These are phyloP conservation scores for Cercophora samala DNA, from an alignment of 495 filamentous ascomycete species.

Conservation along the genomic window DNA sequence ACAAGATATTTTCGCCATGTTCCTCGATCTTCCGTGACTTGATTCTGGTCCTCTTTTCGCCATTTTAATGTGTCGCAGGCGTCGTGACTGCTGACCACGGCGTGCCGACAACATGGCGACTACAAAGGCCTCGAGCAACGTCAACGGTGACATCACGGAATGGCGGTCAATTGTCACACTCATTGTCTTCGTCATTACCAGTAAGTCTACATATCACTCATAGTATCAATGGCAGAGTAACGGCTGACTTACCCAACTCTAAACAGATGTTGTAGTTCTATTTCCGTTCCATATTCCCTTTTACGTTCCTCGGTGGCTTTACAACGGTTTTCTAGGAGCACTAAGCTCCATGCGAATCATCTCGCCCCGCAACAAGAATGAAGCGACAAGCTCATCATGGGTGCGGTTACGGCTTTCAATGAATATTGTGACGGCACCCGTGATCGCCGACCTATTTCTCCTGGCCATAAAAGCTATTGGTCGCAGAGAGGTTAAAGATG, in stretches of 20 bases:
- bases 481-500: slow-evolving; percentile 57
- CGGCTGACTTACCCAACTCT: not conserved
- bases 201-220: slow-evolving; percentile 39
- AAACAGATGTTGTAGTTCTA: slow-evolving; percentile 58
- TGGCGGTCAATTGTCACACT: slow-evolving; percentile 64
- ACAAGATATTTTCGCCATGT: not conserved
- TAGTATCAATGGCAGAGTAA: not conserved
- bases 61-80: not conserved
- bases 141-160: slow-evolving; percentile 41
- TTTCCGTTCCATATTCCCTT: slow-evolving; percentile 62
- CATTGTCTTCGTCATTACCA: slow-evolving; percentile 60
- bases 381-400: slow-evolving; percentile 24
- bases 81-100: not conserved
- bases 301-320: slow-evolving; percentile 49
- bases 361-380: slow-evolving; percentile 34
- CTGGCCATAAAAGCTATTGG: slow-evolving; percentile 62
- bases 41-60: not conserved
- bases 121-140: slow-evolving; percentile 7
- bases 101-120: slow-evolving; percentile 22
- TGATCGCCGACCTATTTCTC: slow-evolving; percentile 63
- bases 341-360: slow-evolving; percentile 51
- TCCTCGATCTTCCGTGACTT: not conserved
- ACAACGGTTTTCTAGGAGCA: slow-evolving; percentile 39
- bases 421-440: slow-evolving; percentile 63
- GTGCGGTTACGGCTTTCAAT: slow-evolving; percentile 51